Conservation (phyloP, 1,139 yeast species). For the Pichiaceae sp. region DNA sequence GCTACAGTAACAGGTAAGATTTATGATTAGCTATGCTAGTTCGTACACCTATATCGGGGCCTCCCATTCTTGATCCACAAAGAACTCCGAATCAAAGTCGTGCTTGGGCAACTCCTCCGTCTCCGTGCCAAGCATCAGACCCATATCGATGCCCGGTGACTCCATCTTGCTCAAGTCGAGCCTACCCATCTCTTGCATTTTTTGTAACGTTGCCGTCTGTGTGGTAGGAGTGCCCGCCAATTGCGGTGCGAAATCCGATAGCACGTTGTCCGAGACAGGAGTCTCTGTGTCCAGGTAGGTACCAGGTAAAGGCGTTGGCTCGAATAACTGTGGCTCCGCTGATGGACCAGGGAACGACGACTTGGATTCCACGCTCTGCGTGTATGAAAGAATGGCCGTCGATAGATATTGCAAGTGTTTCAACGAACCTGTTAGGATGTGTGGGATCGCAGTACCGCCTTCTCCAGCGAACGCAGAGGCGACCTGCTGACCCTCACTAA, state of each 20-base stretch:
- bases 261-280: background rate
- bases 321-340: conserved; percentile 16
- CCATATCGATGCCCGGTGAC: conserved; percentile 10
- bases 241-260: conserved; percentile 2
- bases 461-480: conserved; percentile 55
- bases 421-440: conserved; percentile 27
- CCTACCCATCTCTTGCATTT: background rate
- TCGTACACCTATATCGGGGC: background rate
- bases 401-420: conserved; percentile 23
- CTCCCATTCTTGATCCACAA: conserved; percentile 5
- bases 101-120: background rate
- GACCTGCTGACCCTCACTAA: conserved; percentile 75
- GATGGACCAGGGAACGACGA: conserved; percentile 18
- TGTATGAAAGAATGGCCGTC: conserved; percentile 19
- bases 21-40: too few species aligned
- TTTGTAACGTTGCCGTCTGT: background rate
- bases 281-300: conserved; percentile 1
- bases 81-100: conserved; percentile 3
- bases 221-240: background rate
- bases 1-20: background rate
- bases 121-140: conserved; percentile 2
- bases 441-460: conserved; percentile 43
- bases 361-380: conserved; percentile 11
- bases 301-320: conserved; percentile 1
- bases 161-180: conserved; percentile 5